Evolutionary conservation across 495 filamentous ascomycete genomes (phyloP).

Genomic region (Daldinia caldariorum): DNA sequence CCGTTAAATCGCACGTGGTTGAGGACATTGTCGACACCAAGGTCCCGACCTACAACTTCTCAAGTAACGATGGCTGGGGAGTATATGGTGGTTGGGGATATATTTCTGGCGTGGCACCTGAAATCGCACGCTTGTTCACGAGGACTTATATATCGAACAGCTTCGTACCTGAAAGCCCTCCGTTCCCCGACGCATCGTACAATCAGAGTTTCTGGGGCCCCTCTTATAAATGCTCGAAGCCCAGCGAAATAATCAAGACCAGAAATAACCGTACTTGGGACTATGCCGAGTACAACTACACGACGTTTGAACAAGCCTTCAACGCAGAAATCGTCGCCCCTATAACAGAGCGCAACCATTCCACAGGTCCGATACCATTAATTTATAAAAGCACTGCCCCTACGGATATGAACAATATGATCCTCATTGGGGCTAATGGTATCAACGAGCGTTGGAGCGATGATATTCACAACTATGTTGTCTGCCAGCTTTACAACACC

Average conservation of each 20-base stretch:
- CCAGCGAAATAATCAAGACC: slow-evolving; percentile 15
- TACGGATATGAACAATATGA: not conserved
- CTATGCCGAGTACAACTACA: not conserved
- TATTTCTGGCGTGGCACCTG: slow-evolving; percentile 14
- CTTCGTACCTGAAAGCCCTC: slow-evolving; percentile 18
- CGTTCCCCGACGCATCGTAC: slow-evolving; percentile 32
- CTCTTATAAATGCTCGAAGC: slow-evolving; percentile 29
- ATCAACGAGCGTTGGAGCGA: not conserved
- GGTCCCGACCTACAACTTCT: slow-evolving; percentile 27
- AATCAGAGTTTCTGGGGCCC: slow-evolving; percentile 32
- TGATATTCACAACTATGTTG: not conserved
- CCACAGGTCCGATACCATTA: not conserved
- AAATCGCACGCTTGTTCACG: slow-evolving; percentile 35
- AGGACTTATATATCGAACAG: slow-evolving; percentile 23
- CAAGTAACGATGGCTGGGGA: slow-evolving; percentile 17
- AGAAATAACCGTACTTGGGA: slow-evolving; percentile 27
- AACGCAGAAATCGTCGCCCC: not conserved
- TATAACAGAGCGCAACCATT: not conserved
- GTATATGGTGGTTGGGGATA: slow-evolving; percentile 16
- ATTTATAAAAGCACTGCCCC: not conserved
- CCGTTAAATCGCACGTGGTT: not conserved
- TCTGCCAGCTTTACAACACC: slow-evolving; percentile 1
- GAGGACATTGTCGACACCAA: not conserved
- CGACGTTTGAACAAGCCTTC: not conserved
- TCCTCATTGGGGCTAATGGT: not conserved